Conservation (phyloP, 1,139 yeast species). For the Zygosaccharomyces sapae region DNA sequence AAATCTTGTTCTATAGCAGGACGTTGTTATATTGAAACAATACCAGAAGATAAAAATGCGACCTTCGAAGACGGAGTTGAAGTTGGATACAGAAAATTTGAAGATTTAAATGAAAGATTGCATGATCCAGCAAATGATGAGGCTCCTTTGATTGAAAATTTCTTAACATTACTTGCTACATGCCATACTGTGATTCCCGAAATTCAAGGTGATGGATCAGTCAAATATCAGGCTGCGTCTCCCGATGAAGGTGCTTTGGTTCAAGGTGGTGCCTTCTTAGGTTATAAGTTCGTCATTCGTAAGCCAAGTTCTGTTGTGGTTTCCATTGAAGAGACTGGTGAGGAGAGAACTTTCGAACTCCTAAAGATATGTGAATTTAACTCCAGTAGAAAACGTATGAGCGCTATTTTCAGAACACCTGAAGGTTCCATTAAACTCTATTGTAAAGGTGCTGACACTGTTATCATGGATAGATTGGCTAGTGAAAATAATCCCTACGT, state of each 20-base stretch:
- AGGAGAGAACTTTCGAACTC: slow-evolving; percentile 62
- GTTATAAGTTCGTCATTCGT: slow-evolving; percentile 79
- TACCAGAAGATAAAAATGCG: slow-evolving; percentile 86
- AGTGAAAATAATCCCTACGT: slow-evolving; percentile 72
- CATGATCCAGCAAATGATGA: slow-evolving; percentile 45
- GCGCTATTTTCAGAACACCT: slow-evolving; percentile 89
- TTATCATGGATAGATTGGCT: slow-evolving; percentile 77
- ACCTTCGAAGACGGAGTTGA: slow-evolving; percentile 74
- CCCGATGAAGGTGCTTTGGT: slow-evolving; percentile 99
- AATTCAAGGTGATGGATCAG: slow-evolving; percentile 51
- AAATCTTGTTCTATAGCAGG: slow-evolving; percentile 95
- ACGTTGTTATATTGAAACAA: slow-evolving; percentile 75
- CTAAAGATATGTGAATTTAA: slow-evolving; percentile 93
- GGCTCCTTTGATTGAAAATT: slow-evolving; percentile 68
- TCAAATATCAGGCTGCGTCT: slow-evolving; percentile 96
- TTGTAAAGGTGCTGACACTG: slow-evolving; percentile 98
- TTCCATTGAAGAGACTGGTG: slow-evolving; percentile 42
- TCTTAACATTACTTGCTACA: slow-evolving; percentile 78
- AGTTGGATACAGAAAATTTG: slow-evolving; percentile 73
- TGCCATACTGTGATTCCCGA: slow-evolving; percentile 99
- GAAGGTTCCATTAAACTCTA: slow-evolving; percentile 86
- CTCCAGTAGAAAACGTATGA: slow-evolving; percentile 96
- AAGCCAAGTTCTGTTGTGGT: slow-evolving; percentile 80
- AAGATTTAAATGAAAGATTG: slow-evolving; percentile 54
- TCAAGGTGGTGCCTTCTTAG: slow-evolving; percentile 89